Evolutionary conservation across 805 yeast genomes (phyloP).

Genomic region (Cyberlindnera meyerae): DNA sequence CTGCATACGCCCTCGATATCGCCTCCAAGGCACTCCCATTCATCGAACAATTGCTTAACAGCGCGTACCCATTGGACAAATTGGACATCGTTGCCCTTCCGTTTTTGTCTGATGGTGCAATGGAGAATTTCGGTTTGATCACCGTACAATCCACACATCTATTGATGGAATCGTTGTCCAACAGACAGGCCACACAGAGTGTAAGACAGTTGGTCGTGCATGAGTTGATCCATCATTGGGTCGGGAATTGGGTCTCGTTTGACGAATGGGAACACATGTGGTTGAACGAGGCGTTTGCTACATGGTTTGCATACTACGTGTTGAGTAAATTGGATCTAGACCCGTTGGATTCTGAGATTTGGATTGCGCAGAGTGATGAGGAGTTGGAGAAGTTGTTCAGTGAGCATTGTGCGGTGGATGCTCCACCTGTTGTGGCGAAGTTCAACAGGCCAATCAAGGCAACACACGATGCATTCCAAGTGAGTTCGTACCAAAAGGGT

Average conservation of each 20-base stretch:
- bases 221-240: conserved; percentile 77
- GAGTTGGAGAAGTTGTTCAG: conserved; percentile 33
- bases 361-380: conserved; percentile 30
- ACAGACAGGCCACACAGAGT: conserved; percentile 26
- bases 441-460: conserved; percentile 31
- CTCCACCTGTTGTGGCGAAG: conserved; percentile 32
- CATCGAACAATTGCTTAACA: conserved; percentile 40
- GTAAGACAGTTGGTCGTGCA: conserved; percentile 59
- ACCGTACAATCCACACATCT: conserved; percentile 52
- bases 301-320: conserved; percentile 56
- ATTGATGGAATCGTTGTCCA: conserved; percentile 31
- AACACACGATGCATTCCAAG: conserved; percentile 44
- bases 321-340: conserved; percentile 29
- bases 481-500: conserved; percentile 55
- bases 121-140: conserved; percentile 75
- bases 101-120: conserved; percentile 69
- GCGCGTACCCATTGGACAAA: conserved; percentile 53
- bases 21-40: conserved; percentile 44
- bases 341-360: conserved; percentile 25
- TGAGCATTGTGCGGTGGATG: conserved; percentile 29
- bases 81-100: conserved; percentile 68
- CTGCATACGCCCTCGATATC: conserved; percentile 46
- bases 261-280: conserved; percentile 66
- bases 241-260: conserved; percentile 64
- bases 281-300: conserved; percentile 77